A percentile compares a stretch with the other conserved stretches of the same genome.
These are phyloP conservation scores for Kluyveromyces lactis DNA, from an alignment of 805 yeast species.

Conservation along the genomic window DNA sequence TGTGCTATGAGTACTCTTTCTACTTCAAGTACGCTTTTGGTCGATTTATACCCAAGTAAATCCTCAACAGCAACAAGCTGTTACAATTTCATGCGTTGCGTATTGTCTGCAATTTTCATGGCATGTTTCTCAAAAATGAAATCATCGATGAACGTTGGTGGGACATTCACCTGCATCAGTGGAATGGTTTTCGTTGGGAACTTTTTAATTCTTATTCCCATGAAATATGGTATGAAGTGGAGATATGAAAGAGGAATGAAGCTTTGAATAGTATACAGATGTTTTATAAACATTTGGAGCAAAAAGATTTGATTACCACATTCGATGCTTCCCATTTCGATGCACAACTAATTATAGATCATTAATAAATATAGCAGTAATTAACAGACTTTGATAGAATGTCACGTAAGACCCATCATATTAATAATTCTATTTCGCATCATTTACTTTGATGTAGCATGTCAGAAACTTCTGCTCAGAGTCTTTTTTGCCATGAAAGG, in stretches of 20 bases:
- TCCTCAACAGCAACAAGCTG: constrained; percentile 70
- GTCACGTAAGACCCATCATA: too few relatives aligned
- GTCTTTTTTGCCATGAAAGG: too few relatives aligned
- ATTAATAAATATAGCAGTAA: too few relatives aligned
- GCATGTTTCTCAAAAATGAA: constrained; percentile 63
- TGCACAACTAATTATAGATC: too few relatives aligned
- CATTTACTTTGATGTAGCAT: too few relatives aligned
- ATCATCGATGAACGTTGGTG: constrained; percentile 53
- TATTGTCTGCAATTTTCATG: constrained; percentile 56
- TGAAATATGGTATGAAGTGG: constrained; percentile 33
- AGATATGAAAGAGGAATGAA: constrained; percentile 14
- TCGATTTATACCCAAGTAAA: constrained; percentile 62
- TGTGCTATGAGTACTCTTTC: constrained; percentile 50
- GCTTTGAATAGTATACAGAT: neutral
- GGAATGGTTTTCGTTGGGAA: constrained; percentile 34
- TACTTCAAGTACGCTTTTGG: constrained; percentile 53
- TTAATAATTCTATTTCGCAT: too few relatives aligned
- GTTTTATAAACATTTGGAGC: neutral
- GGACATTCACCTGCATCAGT: constrained; percentile 63
- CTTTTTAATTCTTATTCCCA: constrained; percentile 26
- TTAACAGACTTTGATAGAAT: too few relatives aligned
- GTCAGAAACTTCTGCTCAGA: too few relatives aligned
- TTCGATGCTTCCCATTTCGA: too few relatives aligned
- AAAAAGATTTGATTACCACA: neutral
- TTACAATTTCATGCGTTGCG: constrained; percentile 64